phyloP scores from a whole-genome alignment of 2,329 filamentous ascomycete species.

The Aspergillus puulaauensis region DNA sequence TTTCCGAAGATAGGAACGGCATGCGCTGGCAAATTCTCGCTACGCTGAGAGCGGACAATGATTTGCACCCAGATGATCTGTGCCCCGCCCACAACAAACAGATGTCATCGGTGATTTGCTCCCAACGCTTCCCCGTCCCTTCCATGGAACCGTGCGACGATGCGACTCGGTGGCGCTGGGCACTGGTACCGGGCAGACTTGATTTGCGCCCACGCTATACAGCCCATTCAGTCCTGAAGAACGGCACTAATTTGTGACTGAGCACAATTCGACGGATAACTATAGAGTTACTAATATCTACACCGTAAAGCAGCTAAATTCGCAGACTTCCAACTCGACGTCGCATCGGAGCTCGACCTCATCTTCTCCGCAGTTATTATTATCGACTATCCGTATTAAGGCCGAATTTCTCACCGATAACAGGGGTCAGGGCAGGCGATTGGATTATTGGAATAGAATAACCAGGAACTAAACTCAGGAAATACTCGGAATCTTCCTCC shows the following conservation, averaged over 20 bases:
- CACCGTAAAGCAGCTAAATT: background rate
- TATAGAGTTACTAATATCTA: background rate
- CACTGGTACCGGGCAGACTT: conserved; percentile 1
- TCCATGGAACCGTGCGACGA: conserved; percentile 22
- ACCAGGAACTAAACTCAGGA: background rate
- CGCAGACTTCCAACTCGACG: background rate
- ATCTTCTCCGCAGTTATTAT: background rate
- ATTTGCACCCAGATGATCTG: conserved; percentile 21
- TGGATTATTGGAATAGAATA: background rate
- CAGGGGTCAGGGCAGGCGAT: background rate
- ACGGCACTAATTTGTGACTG: background rate
- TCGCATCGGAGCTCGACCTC: background rate
- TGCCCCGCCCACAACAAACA: conserved; percentile 10
- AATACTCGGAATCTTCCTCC: background rate
- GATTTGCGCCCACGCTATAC: conserved; percentile 8
- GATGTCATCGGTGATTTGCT: conserved; percentile 14
- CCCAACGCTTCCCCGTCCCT: conserved; percentile 13
- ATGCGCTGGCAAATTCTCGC: conserved; percentile 17
- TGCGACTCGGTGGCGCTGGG: no score
- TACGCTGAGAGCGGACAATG: conserved; percentile 21
- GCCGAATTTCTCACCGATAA: background rate
- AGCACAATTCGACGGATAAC: background rate
- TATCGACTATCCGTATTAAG: background rate
- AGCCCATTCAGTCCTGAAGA: background rate
- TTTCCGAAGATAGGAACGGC: conserved; percentile 22